These are phyloP conservation scores for Paramecium sonneborni DNA, from an alignment of 73 alveolate species.

Conservation along the genomic window DNA sequence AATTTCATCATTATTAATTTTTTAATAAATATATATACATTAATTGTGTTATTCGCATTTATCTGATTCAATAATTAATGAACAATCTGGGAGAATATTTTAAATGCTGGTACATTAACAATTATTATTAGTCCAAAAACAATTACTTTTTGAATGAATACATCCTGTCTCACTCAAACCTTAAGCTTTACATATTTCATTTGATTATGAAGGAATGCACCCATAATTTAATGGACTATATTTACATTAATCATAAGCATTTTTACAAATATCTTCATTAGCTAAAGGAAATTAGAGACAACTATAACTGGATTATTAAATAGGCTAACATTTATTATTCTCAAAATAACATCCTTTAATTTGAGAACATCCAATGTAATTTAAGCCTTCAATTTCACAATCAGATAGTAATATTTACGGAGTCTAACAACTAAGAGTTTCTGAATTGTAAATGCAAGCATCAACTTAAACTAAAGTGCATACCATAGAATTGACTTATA, in stretches of 20 bases:
- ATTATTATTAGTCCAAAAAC: background rate
- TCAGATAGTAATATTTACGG: background rate
- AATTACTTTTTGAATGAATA: background rate
- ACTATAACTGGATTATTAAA: background rate
- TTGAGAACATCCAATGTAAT: background rate
- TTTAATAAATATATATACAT: background rate
- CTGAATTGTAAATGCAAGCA: background rate
- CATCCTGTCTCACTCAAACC: background rate
- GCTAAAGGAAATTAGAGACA: background rate
- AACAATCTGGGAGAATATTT: too few species aligned
- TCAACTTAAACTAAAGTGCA: background rate
- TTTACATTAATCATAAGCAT: background rate
- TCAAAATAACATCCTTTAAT: background rate
- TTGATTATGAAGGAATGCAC: background rate
- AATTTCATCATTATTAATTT: background rate
- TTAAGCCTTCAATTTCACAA: background rate
- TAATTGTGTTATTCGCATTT: background rate
- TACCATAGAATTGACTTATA: background rate
- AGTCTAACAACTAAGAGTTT: background rate
- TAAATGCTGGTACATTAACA: too few species aligned
- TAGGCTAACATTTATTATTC: background rate
- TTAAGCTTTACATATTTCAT: background rate
- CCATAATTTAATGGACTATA: background rate
- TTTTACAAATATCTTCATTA: background rate
- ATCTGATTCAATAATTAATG: background rate